phyloP scores from a whole-genome alignment of 208 protist species.

The Tritrichomonas musculus region DNA sequence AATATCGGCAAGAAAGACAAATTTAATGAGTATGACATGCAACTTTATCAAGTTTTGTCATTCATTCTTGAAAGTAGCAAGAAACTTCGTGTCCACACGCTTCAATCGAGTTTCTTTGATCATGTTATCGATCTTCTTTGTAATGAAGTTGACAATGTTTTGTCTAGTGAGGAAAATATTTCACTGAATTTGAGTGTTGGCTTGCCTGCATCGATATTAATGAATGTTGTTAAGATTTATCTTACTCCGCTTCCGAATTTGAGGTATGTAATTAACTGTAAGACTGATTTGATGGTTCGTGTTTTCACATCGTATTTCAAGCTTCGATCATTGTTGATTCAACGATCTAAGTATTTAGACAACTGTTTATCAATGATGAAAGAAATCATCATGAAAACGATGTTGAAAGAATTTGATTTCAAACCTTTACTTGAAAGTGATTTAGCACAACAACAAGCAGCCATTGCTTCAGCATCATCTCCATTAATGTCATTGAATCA shows the following conservation, averaged over 20 bases:
- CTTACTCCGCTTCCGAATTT: too few relatives aligned
- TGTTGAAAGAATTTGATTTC: background rate
- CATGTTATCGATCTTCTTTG: background rate
- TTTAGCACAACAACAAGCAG: background rate
- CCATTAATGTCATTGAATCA: too few relatives aligned
- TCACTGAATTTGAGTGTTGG: background rate
- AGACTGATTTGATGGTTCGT: background rate
- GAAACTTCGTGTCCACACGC: background rate
- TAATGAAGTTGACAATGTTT: background rate
- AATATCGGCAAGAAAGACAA: background rate
- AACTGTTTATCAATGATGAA: background rate
- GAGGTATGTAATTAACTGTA: background rate
- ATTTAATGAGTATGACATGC: background rate
- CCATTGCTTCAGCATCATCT: too few relatives aligned
- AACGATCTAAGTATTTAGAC: conserved; percentile 14
- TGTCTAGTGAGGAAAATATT: background rate
- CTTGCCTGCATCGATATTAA: background rate
- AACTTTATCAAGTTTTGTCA: background rate
- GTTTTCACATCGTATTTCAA: background rate
- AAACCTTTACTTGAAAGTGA: background rate
- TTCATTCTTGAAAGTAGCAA: background rate
- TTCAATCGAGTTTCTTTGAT: background rate
- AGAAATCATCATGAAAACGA: background rate
- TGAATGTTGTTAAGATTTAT: background rate
- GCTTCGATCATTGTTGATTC: background rate